A percentile compares a stretch with the other conserved stretches of the same genome.
These are phyloP conservation scores for Mucor mucedo DNA, from an alignment of 371 early-diverging fungal species.

Conservation along the genomic window DNA sequence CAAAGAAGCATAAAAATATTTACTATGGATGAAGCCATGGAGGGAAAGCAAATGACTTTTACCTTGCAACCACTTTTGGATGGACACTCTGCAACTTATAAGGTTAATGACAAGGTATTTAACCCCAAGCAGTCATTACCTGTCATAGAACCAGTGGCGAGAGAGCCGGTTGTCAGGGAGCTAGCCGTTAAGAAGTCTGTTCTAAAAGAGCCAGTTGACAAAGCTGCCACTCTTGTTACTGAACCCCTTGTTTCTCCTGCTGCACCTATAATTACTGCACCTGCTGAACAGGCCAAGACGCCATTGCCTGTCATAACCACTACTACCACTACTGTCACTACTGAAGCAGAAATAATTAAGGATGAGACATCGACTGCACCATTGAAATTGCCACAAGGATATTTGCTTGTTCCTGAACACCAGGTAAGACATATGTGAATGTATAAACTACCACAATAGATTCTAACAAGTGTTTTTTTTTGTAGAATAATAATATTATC, in stretches of 20 bases:
- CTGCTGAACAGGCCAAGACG: too few relatives aligned
- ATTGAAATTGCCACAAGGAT: slow-evolving; percentile 49
- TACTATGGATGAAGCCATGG: slow-evolving; percentile 40
- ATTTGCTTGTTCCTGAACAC: slow-evolving; percentile 49
- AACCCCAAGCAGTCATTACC: neutral
- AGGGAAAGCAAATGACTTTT: slow-evolving; percentile 47
- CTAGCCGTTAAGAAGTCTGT: too few relatives aligned
- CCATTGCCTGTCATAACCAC: too few relatives aligned
- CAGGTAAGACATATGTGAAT: slow-evolving; percentile 32
- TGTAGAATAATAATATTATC: slow-evolving; percentile 45
- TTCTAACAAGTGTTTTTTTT: neutral
- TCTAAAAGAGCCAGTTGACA: too few relatives aligned
- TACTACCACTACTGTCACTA: neutral
- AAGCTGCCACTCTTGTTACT: too few relatives aligned
- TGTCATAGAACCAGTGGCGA: neutral
- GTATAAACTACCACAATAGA: too few relatives aligned
- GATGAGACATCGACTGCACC: slow-evolving; percentile 1
- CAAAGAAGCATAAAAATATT: slow-evolving; percentile 39
- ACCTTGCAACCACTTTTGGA: slow-evolving; percentile 17
- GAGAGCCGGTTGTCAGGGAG: neutral
- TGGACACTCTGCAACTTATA: slow-evolving; percentile 8
- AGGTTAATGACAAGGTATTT: slow-evolving; percentile 13
- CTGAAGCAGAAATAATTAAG: neutral
- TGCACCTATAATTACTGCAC: too few relatives aligned
- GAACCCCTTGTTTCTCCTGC: too few relatives aligned